phyloP scores from a whole-genome alignment of 306 rosid genomes.

The Fagus crenata region DNA sequence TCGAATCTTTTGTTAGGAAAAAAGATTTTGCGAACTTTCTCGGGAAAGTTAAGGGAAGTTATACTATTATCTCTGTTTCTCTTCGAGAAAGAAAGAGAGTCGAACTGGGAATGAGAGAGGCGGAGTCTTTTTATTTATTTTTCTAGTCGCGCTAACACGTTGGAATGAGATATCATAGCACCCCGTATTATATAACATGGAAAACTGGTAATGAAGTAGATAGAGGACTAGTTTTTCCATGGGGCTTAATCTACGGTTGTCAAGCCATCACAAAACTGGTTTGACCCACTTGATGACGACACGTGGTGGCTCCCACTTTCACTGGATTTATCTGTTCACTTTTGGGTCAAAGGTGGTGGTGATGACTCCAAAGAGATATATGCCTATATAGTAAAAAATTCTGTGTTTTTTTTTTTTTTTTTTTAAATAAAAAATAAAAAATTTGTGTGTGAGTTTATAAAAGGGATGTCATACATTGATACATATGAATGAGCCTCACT shows the following conservation, averaged over 20 bases:
- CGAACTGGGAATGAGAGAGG: too few relatives aligned
- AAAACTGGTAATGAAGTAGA: not conserved
- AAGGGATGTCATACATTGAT: too few relatives aligned
- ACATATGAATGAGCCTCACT: too few relatives aligned
- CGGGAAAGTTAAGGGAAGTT: not conserved
- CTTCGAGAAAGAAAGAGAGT: not conserved
- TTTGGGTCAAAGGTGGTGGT: constrained; percentile 14
- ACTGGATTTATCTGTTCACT: constrained; percentile 2
- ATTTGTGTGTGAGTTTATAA: too few relatives aligned
- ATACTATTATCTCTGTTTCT: too few relatives aligned
- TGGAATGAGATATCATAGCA: not conserved
- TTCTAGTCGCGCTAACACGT: not conserved
- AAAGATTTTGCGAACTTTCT: not conserved
- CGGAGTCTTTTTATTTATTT: not conserved
- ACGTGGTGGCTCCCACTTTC: constrained; percentile 45
- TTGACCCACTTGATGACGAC: constrained; percentile 34
- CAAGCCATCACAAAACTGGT: not conserved
- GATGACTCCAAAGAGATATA: constrained; percentile 13
- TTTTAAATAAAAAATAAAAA: too few relatives aligned
- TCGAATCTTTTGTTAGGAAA: not conserved
- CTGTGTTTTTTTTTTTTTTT: too few relatives aligned
- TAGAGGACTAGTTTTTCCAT: not conserved
- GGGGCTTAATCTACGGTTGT: constrained; percentile 31
- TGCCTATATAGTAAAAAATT: not conserved
- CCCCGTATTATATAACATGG: not conserved